Conservation (phyloP, 2,329 filamentous ascomycete genomes). For the Talaromyces atroroseus region DNA sequence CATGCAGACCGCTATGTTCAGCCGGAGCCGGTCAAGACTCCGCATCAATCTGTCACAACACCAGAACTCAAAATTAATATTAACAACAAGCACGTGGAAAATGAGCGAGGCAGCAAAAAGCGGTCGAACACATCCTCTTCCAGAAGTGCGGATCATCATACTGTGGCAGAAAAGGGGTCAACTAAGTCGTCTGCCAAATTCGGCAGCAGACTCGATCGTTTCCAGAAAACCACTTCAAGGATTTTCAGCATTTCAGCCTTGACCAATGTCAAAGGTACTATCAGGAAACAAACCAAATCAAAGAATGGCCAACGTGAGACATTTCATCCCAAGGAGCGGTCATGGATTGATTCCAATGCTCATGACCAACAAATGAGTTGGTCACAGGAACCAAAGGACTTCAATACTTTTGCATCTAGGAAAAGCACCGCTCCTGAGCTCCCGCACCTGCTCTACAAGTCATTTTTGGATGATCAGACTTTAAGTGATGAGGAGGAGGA, state of each 20-base stretch:
- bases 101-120: background rate
- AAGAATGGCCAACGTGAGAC: slow-evolving; percentile 16
- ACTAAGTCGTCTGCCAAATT: slow-evolving; percentile 3
- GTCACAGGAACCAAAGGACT: slow-evolving; percentile 17
- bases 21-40: background rate
- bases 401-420: background rate
- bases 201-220: background rate
- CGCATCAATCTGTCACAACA: slow-evolving; percentile 5
- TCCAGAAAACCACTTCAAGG: slow-evolving; percentile 9
- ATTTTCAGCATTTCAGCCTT: slow-evolving; percentile 4
- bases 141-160: background rate
- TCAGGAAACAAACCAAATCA: slow-evolving; percentile 13
- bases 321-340: slow-evolving; percentile 16
- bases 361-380: slow-evolving; percentile 13
- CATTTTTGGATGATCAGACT: slow-evolving; percentile 13
- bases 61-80: background rate
- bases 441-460: slow-evolving; percentile 23
- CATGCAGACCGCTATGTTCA: background rate
- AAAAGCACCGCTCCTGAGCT: slow-evolving; percentile 21
- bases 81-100: background rate
- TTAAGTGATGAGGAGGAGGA: slow-evolving; percentile 15
- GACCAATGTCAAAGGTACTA: slow-evolving; percentile 4
- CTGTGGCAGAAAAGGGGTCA: background rate
- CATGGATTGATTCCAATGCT: slow-evolving; percentile 14
- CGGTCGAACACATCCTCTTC: slow-evolving; percentile 3